Percentiles rank a stretch among this genome's conserved stretches.
These are phyloP conservation scores for Glycine soja DNA, from an alignment of 306 rosid genomes.

Conservation along the genomic window DNA sequence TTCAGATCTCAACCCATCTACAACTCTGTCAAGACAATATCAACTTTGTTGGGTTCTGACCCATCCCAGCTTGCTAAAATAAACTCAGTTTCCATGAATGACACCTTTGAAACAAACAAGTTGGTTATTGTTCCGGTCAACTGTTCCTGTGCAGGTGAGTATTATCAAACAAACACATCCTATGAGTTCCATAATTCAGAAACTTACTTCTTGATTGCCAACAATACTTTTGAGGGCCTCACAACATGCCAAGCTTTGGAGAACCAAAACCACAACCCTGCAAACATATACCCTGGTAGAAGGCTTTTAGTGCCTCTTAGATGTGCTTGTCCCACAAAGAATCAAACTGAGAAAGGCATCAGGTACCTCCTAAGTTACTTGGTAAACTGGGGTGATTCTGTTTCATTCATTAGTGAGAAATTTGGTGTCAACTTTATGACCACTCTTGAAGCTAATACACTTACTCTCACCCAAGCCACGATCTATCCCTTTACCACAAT, in stretches of 20 bases:
- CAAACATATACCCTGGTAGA: slow-evolving; percentile 48
- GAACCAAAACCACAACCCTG: slow-evolving; percentile 50
- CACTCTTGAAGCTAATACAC: slow-evolving; percentile 69
- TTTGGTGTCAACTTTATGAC: slow-evolving; percentile 49
- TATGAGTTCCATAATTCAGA: slow-evolving; percentile 52
- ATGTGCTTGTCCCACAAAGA: slow-evolving; percentile 93
- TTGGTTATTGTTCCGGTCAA: slow-evolving; percentile 73
- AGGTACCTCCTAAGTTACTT: slow-evolving; percentile 70
- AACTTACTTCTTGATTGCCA: slow-evolving; percentile 50
- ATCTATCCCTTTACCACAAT: slow-evolving; percentile 67
- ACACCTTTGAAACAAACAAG: slow-evolving; percentile 58
- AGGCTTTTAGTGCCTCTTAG: slow-evolving; percentile 72
- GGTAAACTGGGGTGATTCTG: slow-evolving; percentile 52
- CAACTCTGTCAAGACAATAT: slow-evolving; percentile 67
- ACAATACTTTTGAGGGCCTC: slow-evolving; percentile 72
- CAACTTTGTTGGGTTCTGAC: slow-evolving; percentile 63
- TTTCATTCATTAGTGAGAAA: slow-evolving; percentile 45
- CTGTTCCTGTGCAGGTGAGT: slow-evolving; percentile 78
- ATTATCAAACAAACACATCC: slow-evolving; percentile 70
- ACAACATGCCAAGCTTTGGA: slow-evolving; percentile 78
- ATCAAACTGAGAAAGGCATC: slow-evolving; percentile 63
- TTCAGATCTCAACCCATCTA: slow-evolving; percentile 77
- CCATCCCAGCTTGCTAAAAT: slow-evolving; percentile 62
- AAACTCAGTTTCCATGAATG: slow-evolving; percentile 58
- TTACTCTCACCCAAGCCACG: slow-evolving; percentile 39